A percentile compares a stretch with the other conserved stretches of the same genome.
Conservation (phyloP, 257 asterid genomes). For the Solanum acaule region DNA sequence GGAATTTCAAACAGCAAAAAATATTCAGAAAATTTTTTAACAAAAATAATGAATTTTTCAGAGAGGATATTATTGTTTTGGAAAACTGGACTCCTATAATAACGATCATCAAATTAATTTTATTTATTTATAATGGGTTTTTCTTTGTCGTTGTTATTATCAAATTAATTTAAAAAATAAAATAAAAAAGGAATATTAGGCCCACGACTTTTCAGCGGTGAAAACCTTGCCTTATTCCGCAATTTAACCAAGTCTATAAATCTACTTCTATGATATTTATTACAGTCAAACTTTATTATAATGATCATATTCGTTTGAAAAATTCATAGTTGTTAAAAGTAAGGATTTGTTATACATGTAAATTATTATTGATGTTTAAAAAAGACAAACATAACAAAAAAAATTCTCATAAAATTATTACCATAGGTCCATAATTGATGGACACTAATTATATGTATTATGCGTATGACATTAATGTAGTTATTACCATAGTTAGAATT, state of each 20-base stretch:
- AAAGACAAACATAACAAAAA: too few relatives aligned
- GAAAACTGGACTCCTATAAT: background rate
- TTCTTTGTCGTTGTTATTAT: background rate
- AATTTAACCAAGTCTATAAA: background rate
- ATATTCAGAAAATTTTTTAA: background rate
- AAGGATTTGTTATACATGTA: accelerated
- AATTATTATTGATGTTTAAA: too few relatives aligned
- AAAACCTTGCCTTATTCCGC: background rate
- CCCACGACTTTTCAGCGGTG: background rate
- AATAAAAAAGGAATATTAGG: background rate
- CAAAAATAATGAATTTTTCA: background rate
- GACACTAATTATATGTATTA: too few relatives aligned
- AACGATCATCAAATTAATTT: background rate
- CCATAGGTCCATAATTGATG: accelerated
- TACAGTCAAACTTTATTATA: too few relatives aligned
- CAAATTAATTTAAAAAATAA: background rate
- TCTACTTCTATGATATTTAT: too few relatives aligned
- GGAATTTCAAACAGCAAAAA: background rate
- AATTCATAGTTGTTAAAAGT: too few relatives aligned
- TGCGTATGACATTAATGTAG: background rate
- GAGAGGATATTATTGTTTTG: background rate
- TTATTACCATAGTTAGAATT: background rate
- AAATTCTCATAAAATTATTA: too few relatives aligned
- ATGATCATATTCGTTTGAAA: accelerated
- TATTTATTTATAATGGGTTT: background rate